phyloP scores from a whole-genome alignment of 1,139 yeast genomes.

The Saccharomyces hybrid region DNA sequence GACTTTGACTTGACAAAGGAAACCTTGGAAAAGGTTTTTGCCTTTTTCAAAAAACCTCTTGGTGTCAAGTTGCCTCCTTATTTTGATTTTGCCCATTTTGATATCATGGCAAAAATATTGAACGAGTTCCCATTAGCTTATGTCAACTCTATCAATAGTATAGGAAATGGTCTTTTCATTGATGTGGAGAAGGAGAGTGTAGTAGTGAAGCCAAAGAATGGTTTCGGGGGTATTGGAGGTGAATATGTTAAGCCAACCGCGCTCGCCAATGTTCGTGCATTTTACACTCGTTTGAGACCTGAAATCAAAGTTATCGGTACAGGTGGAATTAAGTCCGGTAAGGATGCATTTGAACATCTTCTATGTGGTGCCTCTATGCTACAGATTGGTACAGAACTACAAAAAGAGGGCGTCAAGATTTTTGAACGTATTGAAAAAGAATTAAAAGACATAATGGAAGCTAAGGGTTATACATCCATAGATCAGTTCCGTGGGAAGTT shows the following conservation, averaged over 20 bases:
- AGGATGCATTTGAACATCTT: conserved; percentile 28
- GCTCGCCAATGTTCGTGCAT: conserved; percentile 28
- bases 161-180: conserved; percentile 27
- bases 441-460: conserved; percentile 21
- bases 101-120: conserved; percentile 21
- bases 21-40: conserved; percentile 40
- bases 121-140: conserved; percentile 25
- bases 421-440: conserved; percentile 23
- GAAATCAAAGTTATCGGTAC: conserved; percentile 26
- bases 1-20: conserved; percentile 46
- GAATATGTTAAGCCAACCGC: conserved; percentile 30
- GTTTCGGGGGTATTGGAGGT: conserved; percentile 31
- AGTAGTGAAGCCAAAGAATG: conserved; percentile 27
- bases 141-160: conserved; percentile 26
- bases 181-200: conserved; percentile 24
- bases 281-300: conserved; percentile 26
- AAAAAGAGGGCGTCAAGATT: conserved; percentile 23
- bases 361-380: conserved; percentile 29
- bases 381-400: conserved; percentile 26
- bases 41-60: conserved; percentile 25
- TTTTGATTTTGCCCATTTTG: conserved; percentile 29
- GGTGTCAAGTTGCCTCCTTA: conserved; percentile 29
- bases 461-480: conserved; percentile 26
- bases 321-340: conserved; percentile 27
- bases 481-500: conserved; percentile 29